Evolutionary conservation across 805 yeast species (phyloP).

Genomic region (Dipodascus geniculatus): DNA sequence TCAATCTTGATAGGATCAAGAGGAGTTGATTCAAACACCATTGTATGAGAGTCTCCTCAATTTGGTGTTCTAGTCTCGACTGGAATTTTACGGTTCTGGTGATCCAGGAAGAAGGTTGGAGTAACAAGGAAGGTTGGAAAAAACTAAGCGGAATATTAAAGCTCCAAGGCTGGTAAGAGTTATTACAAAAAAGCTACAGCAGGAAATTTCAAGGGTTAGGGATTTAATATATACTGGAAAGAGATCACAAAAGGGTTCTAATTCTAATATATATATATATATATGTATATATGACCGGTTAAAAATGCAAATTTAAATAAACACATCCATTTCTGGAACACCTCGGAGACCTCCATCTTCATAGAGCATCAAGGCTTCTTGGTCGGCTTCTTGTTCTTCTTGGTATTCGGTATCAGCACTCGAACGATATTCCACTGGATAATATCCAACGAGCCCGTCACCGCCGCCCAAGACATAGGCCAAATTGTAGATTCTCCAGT

Average conservation of each 20-base stretch:
- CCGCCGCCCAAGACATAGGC: slow-evolving; percentile 56
- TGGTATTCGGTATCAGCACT: not conserved
- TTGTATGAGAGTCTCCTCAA: not conserved
- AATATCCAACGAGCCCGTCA: slow-evolving; percentile 72
- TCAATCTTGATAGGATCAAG: slow-evolving; percentile 51
- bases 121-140: not conserved
- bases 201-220: not conserved
- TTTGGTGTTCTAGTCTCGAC: not conserved
- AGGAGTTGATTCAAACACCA: slow-evolving; percentile 25
- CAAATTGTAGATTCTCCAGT: slow-evolving; percentile 73
- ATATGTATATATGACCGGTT: not conserved
- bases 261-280: too few species aligned
- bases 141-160: not conserved
- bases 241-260: not conserved
- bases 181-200: not conserved
- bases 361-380: not conserved
- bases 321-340: slow-evolving; percentile 37
- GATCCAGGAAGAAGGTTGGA: slow-evolving; percentile 2
- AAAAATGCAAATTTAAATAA: slow-evolving; percentile 17
- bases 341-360: not conserved
- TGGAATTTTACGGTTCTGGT: slow-evolving; percentile 1
- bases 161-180: not conserved
- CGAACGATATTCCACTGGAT: slow-evolving; percentile 35
- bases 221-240: too few species aligned
- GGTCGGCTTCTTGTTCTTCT: slow-evolving; percentile 26